Conservation (phyloP, 2,329 filamentous ascomycete species). For the Penicillium sp. region DNA sequence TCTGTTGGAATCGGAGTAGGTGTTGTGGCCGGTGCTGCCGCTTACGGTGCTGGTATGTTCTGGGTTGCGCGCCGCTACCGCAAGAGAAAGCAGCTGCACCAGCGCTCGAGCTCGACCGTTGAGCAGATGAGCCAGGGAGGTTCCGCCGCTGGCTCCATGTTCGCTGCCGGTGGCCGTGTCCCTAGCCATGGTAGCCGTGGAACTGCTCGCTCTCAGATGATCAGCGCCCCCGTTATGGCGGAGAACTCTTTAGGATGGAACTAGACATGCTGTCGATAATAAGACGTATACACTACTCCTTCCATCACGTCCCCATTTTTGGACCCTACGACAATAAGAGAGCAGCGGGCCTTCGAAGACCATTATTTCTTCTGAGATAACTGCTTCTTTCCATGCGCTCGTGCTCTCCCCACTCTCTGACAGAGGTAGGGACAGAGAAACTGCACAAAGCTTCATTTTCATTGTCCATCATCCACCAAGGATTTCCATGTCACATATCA, state of each 20-base stretch:
- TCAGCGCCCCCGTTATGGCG: constrained; percentile 85
- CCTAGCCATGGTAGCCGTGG: constrained; percentile 66
- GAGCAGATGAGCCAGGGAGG: constrained; percentile 67
- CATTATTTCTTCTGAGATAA: not conserved
- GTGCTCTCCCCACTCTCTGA: constrained; percentile 2
- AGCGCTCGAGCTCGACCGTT: constrained; percentile 69
- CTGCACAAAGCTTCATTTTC: constrained; percentile 27
- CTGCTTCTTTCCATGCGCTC: not conserved
- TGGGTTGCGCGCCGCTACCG: constrained; percentile 87
- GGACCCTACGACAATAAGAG: constrained; percentile 3
- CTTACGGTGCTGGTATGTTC: constrained; percentile 95
- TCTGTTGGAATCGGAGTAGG: constrained; percentile 70
- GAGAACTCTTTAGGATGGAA: constrained; percentile 97
- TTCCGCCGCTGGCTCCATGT: constrained; percentile 37
- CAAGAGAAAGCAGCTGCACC: constrained; percentile 75
- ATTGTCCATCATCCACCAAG: constrained; percentile 22
- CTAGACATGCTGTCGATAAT: constrained; percentile 48
- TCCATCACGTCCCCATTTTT: constrained; percentile 2
- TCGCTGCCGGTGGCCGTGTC: constrained; percentile 47
- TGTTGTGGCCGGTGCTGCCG: constrained; percentile 71
- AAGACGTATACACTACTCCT: constrained; percentile 15
- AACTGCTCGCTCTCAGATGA: constrained; percentile 66
- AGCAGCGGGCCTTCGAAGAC: not conserved
- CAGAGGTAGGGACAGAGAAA: constrained; percentile 10
- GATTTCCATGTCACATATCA: constrained; percentile 28